These are phyloP conservation scores for Solanum okadae DNA, from an alignment of 257 asterid species.

Conservation along the genomic window DNA sequence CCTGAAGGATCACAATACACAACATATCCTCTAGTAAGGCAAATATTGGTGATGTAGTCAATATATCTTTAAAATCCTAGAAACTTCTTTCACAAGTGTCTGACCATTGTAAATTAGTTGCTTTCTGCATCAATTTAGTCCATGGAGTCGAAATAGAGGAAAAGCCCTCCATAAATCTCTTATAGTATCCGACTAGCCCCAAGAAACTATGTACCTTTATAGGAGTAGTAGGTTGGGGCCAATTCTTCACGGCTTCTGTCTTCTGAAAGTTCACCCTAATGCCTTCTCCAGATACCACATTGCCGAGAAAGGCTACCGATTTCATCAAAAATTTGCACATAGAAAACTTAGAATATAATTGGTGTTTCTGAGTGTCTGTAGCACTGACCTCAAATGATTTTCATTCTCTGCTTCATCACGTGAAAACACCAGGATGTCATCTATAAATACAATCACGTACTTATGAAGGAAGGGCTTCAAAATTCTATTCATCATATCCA, in stretches of 20 bases:
- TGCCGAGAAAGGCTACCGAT: neutral
- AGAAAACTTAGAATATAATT: neutral
- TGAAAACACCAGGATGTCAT: neutral
- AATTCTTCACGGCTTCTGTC: no score
- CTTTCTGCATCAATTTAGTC: neutral
- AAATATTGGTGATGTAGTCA: neutral
- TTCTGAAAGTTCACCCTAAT: neutral
- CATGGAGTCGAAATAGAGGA: neutral
- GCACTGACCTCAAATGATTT: no score
- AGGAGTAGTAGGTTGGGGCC: neutral
- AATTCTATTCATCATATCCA: neutral
- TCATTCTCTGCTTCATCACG: neutral
- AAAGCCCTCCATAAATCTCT: no score
- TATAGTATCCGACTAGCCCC: neutral
- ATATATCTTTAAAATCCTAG: neutral
- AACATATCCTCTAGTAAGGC: neutral
- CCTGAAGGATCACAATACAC: no score
- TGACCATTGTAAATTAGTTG: neutral
- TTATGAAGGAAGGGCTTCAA: neutral
- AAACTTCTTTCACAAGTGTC: neutral
- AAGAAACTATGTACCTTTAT: neutral
- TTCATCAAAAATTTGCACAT: neutral
- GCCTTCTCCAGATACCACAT: neutral
- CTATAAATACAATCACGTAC: neutral
- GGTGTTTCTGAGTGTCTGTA: neutral